Evolutionary conservation across 768 basidiomycete genomes (phyloP), one percentile per base, ranked within the genome.

Genomic region (Tulasnella sp.): DNA sequence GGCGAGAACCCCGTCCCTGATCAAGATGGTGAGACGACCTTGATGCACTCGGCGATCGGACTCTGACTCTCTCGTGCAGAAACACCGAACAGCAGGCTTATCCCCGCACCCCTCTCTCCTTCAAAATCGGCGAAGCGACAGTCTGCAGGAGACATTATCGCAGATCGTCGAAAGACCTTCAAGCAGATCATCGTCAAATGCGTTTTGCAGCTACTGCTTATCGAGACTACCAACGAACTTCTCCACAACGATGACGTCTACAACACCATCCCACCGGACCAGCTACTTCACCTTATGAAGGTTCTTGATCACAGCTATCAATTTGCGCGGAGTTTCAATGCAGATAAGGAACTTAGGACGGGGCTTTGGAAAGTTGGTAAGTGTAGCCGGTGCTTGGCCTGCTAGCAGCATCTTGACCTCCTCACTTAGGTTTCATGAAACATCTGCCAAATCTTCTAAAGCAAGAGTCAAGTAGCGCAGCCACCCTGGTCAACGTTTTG

Each of bases 171-270:
- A 71, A 90, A 92, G 62, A 90, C 94, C 78, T 99, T 99, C 91
- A 94, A 96, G 84, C 98, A 99, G 85, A 99, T 99, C 86, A 99
- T 99, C 81, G 96, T 98, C 82, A 99, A 99, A 93, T 99, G 98
- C 85, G 98, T 99, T 31, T 89, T 99, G 40, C 98, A 99, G 83
- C 87, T 99, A 31, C 88, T 99, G 77, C 89, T 99, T 48, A 99
- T 99, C 81, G 98, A 99, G 86, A 99, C 95, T 9, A 97, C 97
- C 3, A 96, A 96, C 83, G 98, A 99, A 82, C 88, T 99, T 34
- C 89, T 99, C 42, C 94, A 96, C 80, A 98, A 97, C 83, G 89
- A 95, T 80, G 91, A 93, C 56, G 94, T 99, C 71, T 99, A 99
- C 86, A 89, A 88, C 71, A 95, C 93, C 4, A 99, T 99, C 82